phyloP scores from a whole-genome alignment of 495 filamentous ascomycete genomes.

The Talaromyces proteolyticus region DNA sequence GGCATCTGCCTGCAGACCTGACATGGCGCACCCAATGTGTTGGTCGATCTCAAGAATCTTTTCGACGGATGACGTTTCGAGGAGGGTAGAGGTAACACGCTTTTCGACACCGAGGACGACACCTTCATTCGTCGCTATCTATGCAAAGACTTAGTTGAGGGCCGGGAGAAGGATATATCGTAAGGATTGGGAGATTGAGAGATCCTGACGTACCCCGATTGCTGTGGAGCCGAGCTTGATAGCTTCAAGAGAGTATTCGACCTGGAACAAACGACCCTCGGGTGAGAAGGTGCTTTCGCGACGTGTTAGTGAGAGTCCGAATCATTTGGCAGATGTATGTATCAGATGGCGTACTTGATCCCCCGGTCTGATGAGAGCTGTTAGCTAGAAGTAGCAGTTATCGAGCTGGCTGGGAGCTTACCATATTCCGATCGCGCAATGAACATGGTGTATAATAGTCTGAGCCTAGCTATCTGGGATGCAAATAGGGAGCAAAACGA shows the following conservation, averaged over 20 bases:
- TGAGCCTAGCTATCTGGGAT: conserved; percentile 2
- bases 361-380: conserved; percentile 71
- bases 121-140: conserved; percentile 87
- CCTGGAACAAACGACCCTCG: conserved; percentile 98
- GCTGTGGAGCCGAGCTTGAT: conserved; percentile 99
- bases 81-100: conserved; percentile 93
- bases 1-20: conserved; percentile 92
- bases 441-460: conserved; percentile 70
- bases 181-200: conserved; percentile 2
- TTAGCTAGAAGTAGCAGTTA: conserved; percentile 29
- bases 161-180: too few species aligned
- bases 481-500: conserved; percentile 3
- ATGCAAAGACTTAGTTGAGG: conserved; percentile 9
- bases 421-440: conserved; percentile 99
- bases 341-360: conserved; percentile 72
- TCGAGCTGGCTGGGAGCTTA: conserved; percentile 41
- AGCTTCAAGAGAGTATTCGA: conserved; percentile 99
- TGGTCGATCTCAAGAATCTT: conserved; percentile 99
- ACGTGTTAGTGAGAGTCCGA: conserved; percentile 5
- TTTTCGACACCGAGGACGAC: conserved; percentile 98
- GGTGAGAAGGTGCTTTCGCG: conserved; percentile 91
- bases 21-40: conserved; percentile 99
- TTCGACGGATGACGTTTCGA: conserved; percentile 95
- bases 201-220: conserved; percentile 66
- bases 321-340: neutral